Percentiles rank a stretch among this genome's conserved stretches.
These are phyloP conservation scores for Stylosanthes scabra DNA, from an alignment of 331 rosid genomes.

Conservation along the genomic window DNA sequence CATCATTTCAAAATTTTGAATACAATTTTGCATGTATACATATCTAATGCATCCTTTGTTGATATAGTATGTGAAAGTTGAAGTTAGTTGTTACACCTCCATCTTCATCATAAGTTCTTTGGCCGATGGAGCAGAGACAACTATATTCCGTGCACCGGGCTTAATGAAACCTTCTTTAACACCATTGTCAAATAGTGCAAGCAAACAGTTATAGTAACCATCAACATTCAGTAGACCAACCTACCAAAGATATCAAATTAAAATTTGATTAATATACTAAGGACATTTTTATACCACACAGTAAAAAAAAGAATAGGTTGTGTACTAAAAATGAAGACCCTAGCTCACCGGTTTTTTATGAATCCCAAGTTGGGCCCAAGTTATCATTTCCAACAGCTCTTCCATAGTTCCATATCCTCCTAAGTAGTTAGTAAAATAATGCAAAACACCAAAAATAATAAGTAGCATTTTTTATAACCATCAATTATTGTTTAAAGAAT, in stretches of 20 bases:
- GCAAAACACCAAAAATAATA: background rate
- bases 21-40: slow-evolving; percentile 20
- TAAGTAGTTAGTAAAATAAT: slow-evolving; percentile 31
- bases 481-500: slow-evolving; percentile 6
- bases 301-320: slow-evolving; percentile 19
- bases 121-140: slow-evolving; percentile 85
- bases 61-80: slow-evolving; percentile 15
- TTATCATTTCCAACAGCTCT: slow-evolving; percentile 92
- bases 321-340: background rate
- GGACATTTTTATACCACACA: slow-evolving; percentile 28
- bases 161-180: slow-evolving; percentile 93
- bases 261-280: background rate
- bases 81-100: slow-evolving; percentile 62
- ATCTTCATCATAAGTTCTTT: slow-evolving; percentile 81
- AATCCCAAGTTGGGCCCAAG: slow-evolving; percentile 97
- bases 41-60: slow-evolving; percentile 23
- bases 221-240: slow-evolving; percentile 94
- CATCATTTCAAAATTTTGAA: slow-evolving; percentile 19
- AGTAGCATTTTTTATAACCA: too few relatives aligned
- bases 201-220: slow-evolving; percentile 90
- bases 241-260: slow-evolving; percentile 51
- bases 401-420: slow-evolving; percentile 99
- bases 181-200: slow-evolving; percentile 91
- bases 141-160: slow-evolving; percentile 81
- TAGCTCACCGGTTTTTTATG: slow-evolving; percentile 79